Percentiles rank a stretch among this genome's conserved stretches.
Conservation (phyloP, 768 basidiomycete genomes). For the Podaxis rugospora region DNA sequence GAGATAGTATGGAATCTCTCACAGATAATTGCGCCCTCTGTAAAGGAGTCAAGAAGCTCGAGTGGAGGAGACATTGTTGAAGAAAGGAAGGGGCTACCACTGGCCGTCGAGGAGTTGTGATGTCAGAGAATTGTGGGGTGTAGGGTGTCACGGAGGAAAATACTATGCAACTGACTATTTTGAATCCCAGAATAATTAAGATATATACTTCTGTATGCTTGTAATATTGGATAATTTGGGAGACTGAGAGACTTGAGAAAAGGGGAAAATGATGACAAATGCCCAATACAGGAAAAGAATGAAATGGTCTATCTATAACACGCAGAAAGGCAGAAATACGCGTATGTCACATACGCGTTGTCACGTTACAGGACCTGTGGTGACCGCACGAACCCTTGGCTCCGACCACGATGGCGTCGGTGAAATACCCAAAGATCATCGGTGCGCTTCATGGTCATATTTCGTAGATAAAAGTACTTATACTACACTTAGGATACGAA, state of each 20-base stretch:
- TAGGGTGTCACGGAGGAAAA: neutral
- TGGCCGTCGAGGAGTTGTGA: conserved; percentile 20
- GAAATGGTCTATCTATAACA: too few relatives aligned
- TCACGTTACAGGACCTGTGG: neutral
- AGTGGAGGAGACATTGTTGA: conserved; percentile 13
- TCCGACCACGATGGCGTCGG: neutral
- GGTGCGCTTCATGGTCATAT: neutral
- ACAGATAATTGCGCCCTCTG: conserved; percentile 43
- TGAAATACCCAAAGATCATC: conserved; percentile 9
- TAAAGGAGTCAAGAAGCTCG: conserved; percentile 15
- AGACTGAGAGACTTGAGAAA: too few relatives aligned
- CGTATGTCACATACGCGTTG: neutral
- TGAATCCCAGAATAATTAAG: too few relatives aligned
- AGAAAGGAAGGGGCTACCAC: conserved; percentile 34
- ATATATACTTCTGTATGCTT: too few relatives aligned
- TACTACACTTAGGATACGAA: conserved; percentile 4
- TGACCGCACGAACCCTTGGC: neutral
- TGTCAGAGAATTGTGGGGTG: neutral
- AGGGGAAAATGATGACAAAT: too few relatives aligned
- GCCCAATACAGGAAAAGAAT: too few relatives aligned
- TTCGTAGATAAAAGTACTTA: neutral
- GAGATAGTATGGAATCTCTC: conserved; percentile 43
- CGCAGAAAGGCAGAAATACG: neutral
- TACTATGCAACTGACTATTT: too few relatives aligned
- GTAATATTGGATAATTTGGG: too few relatives aligned